A percentile compares a stretch with the other conserved stretches of the same genome.
Conservation (phyloP, 2,329 filamentous ascomycete genomes). For the Thelonectria olida region DNA sequence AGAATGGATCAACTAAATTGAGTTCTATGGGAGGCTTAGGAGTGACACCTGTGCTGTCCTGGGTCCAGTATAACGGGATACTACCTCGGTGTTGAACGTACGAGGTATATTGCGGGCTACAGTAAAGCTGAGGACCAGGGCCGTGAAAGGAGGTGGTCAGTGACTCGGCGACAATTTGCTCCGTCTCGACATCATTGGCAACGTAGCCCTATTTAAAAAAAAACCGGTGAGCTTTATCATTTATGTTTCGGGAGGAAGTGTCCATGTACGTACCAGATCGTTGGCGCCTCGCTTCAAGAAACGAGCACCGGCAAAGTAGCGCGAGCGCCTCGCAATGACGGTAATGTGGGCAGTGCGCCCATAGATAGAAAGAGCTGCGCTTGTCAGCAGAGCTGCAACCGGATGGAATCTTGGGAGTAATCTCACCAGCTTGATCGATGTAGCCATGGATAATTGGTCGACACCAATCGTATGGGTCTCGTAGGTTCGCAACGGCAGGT, state of each 20-base stretch:
- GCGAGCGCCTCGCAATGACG: slow-evolving; percentile 89
- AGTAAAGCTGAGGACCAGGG: slow-evolving; percentile 84
- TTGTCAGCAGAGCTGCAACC: not conserved
- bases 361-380: slow-evolving; percentile 77
- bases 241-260: not conserved
- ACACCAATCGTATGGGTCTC: slow-evolving; percentile 94
- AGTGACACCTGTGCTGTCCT: slow-evolving; percentile 93
- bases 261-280: slow-evolving; percentile 65
- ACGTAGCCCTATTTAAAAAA: slow-evolving; percentile 77
- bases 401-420: not conserved
- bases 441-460: slow-evolving; percentile 95
- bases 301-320: slow-evolving; percentile 92
- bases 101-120: slow-evolving; percentile 91
- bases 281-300: slow-evolving; percentile 96
- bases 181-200: slow-evolving; percentile 98
- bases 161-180: slow-evolving; percentile 96
- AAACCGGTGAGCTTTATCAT: not conserved
- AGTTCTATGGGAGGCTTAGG: slow-evolving; percentile 97
- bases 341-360: slow-evolving; percentile 91
- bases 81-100: slow-evolving; percentile 97
- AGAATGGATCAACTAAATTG: slow-evolving; percentile 96
- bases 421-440: slow-evolving; percentile 80
- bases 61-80: slow-evolving; percentile 96
- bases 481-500: slow-evolving; percentile 75
- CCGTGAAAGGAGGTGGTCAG: slow-evolving; percentile 95